These are phyloP conservation scores for Skeletonema grethae DNA, from an alignment of 108 stramenopile species.

Conservation along the genomic window DNA sequence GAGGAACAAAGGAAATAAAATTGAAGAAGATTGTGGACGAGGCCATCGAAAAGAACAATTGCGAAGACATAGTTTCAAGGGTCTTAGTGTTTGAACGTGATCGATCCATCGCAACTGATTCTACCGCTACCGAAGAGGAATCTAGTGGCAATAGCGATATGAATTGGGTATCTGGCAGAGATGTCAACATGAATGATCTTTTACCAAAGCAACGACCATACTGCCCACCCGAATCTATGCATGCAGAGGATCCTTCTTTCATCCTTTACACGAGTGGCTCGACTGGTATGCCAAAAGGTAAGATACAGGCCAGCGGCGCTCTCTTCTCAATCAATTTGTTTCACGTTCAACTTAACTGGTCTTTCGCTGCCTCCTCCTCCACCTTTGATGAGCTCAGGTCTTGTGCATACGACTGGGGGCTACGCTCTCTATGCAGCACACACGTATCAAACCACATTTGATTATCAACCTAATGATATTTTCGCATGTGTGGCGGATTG, in stretches of 20 bases:
- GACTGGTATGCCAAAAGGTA: slow-evolving; percentile 82
- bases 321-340: no score
- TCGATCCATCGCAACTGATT: slow-evolving; percentile 27
- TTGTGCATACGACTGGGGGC: slow-evolving; percentile 84
- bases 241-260: slow-evolving; percentile 87
- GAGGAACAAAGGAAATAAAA: slow-evolving; percentile 77
- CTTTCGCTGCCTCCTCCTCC: no score
- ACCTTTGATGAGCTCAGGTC: slow-evolving; percentile 8
- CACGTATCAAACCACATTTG: slow-evolving; percentile 74
- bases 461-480: slow-evolving; percentile 69
- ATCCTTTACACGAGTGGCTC: slow-evolving; percentile 86
- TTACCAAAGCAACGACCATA: slow-evolving; percentile 89
- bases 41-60: slow-evolving; percentile 70
- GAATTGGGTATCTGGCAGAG: slow-evolving; percentile 54
- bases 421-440: slow-evolving; percentile 75
- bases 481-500: slow-evolving; percentile 89
- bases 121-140: slow-evolving; percentile 36
- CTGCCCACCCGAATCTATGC: slow-evolving; percentile 94
- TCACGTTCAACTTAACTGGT: no score
- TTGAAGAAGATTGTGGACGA: slow-evolving; percentile 92
- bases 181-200: slow-evolving; percentile 89
- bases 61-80: slow-evolving; percentile 67
- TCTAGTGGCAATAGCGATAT: slow-evolving; percentile 30
- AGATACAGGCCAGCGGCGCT: no score
- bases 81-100: slow-evolving; percentile 89